A percentile compares a stretch with the other conserved stretches of the same genome.
These are phyloP conservation scores for Scenedesmus sp. DNA, from an alignment of 163 green algal species.

Conservation along the genomic window DNA sequence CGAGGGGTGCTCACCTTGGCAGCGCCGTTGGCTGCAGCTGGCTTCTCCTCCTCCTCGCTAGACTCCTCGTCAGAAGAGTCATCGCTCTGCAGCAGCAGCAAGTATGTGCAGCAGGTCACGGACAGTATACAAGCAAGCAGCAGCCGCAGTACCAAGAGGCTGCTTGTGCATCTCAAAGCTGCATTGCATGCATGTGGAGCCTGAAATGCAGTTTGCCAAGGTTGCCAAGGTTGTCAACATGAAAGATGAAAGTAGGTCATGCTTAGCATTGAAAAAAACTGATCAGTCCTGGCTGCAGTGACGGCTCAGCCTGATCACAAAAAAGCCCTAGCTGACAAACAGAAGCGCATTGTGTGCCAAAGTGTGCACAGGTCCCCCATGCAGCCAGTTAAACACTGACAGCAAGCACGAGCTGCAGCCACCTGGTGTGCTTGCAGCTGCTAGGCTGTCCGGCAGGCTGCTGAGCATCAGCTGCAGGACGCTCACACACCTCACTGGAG, in stretches of 20 bases:
- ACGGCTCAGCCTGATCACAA: not conserved
- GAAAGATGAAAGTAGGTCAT: not conserved
- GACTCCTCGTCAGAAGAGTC: constrained; percentile 43
- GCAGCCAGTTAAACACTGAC: not conserved
- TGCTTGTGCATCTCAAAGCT: not conserved
- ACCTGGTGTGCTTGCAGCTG: not conserved
- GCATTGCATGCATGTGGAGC: not conserved
- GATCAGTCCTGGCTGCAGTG: not conserved
- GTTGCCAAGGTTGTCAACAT: too few species aligned
- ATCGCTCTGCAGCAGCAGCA: constrained; percentile 3
- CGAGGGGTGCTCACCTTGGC: constrained; percentile 40
- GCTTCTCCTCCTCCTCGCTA: constrained; percentile 56
- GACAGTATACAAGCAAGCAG: not conserved
- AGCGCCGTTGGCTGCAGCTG: constrained; percentile 45
- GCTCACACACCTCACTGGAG: not conserved
- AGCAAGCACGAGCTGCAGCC: not conserved
- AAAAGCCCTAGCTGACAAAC: not conserved
- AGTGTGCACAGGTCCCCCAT: not conserved
- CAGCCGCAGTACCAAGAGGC: not conserved
- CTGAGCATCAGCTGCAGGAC: not conserved
- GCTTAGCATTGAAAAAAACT: not conserved
- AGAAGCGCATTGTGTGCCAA: not conserved
- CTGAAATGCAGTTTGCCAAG: not conserved
- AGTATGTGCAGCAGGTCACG: not conserved
- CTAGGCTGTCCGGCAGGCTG: not conserved